A percentile compares a stretch with the other conserved stretches of the same genome.
These are phyloP conservation scores for Cyberlindnera misumaiensis DNA, from an alignment of 805 yeast genomes.

Conservation along the genomic window DNA sequence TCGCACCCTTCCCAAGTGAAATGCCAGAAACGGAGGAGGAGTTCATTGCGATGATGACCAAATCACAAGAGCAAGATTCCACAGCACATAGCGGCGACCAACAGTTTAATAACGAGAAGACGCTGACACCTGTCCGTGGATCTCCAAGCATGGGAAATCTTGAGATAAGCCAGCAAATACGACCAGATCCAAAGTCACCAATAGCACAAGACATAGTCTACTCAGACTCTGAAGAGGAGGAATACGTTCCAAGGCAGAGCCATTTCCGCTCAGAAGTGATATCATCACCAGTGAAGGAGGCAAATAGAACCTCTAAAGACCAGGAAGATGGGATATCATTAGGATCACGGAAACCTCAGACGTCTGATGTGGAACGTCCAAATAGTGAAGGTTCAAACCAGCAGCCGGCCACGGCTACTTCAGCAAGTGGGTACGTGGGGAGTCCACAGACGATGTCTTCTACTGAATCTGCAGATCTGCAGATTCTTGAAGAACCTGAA, in stretches of 20 bases:
- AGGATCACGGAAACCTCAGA: too few species aligned
- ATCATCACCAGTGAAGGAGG: background rate
- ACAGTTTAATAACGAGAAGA: background rate
- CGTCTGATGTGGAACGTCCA: too few species aligned
- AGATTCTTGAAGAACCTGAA: too few species aligned
- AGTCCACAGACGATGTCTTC: too few species aligned
- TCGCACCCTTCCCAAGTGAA: conserved; percentile 13
- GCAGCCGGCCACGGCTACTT: too few species aligned
- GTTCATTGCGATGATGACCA: conserved; percentile 2
- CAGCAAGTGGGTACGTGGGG: too few species aligned
- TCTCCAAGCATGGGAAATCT: background rate
- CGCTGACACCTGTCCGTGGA: background rate
- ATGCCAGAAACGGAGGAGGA: conserved; percentile 3
- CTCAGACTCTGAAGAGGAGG: conserved; percentile 7
- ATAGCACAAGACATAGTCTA: conserved; percentile 4
- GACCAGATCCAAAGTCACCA: conserved; percentile 1
- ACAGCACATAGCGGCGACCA: background rate
- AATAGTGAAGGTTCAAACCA: too few species aligned
- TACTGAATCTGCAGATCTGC: too few species aligned
- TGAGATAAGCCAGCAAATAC: background rate
- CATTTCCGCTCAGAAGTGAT: conserved; percentile 8
- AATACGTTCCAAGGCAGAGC: conserved; percentile 3
- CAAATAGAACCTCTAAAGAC: background rate
- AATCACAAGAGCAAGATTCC: background rate
- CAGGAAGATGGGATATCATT: too few species aligned